Evolutionary conservation across 2,329 filamentous ascomycete genomes (phyloP).

Genomic region (Talaromyces piceae): DNA sequence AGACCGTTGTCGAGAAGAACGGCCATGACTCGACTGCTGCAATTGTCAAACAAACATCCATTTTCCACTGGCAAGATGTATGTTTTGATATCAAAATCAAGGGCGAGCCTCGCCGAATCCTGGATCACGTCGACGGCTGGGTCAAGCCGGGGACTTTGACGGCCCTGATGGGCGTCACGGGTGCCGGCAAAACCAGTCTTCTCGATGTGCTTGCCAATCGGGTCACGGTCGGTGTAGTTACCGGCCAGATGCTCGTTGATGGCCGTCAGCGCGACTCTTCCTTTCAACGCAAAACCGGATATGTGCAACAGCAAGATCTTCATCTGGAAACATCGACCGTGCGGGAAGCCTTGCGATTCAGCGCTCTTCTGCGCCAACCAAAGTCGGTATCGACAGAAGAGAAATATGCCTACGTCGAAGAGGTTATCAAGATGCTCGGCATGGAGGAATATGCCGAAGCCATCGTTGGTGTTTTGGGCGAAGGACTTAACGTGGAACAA

Average conservation of each 20-base stretch:
- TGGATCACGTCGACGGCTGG: conserved; percentile 85
- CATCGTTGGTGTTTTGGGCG: conserved; percentile 80
- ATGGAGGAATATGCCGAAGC: conserved; percentile 89
- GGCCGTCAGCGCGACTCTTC: conserved; percentile 66
- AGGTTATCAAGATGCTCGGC: conserved; percentile 83
- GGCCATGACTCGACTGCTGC: conserved; percentile 18
- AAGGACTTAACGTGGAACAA: conserved; percentile 61
- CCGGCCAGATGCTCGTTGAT: conserved; percentile 76
- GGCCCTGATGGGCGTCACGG: conserved; percentile 81
- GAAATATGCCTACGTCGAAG: conserved; percentile 80
- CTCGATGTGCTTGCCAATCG: conserved; percentile 79
- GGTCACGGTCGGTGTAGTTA: conserved; percentile 80
- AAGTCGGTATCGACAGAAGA: conserved; percentile 61
- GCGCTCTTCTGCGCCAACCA: conserved; percentile 77
- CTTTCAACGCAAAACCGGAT: conserved; percentile 88
- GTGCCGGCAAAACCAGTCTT: conserved; percentile 87
- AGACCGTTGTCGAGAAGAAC: conserved; percentile 15
- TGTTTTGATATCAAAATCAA: conserved; percentile 82
- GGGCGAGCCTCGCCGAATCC: conserved; percentile 62
- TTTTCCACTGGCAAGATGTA: conserved; percentile 81
- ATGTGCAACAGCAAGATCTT: conserved; percentile 88
- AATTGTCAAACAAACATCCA: conserved; percentile 61
- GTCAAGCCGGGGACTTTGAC: conserved; percentile 88
- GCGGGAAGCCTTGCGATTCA: conserved; percentile 80
- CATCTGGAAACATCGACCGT: conserved; percentile 80